Evolutionary conservation across 116 monocot species (phyloP).

Genomic region (Papilionanthe hybrid): DNA sequence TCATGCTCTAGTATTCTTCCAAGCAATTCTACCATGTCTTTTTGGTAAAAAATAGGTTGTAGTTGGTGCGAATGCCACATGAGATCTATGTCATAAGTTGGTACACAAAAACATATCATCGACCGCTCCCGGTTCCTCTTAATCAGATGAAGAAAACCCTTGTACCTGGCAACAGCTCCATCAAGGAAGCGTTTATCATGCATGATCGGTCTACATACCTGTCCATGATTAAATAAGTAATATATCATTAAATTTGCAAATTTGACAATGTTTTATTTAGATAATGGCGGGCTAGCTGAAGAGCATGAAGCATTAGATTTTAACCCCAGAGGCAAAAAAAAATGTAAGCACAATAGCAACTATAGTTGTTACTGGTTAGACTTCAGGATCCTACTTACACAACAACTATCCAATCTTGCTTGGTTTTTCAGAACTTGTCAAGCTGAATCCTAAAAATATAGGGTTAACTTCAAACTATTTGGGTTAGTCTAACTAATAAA

Average conservation of each 20-base stretch:
- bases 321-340: too few species aligned
- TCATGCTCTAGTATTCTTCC: conserved; percentile 85
- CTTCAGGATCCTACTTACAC: too few species aligned
- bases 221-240: conserved; percentile 6
- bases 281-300: too few species aligned
- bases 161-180: conserved; percentile 68
- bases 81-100: conserved; percentile 93
- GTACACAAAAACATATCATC: conserved; percentile 60
- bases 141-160: conserved; percentile 80
- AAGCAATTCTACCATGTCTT: conserved; percentile 55
- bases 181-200: conserved; percentile 48
- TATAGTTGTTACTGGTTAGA: too few species aligned
- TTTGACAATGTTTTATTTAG: background rate
- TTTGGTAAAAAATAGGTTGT: conserved; percentile 67
- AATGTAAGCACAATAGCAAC: too few species aligned
- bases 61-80: conserved; percentile 97
- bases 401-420: too few species aligned
- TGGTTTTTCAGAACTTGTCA: too few species aligned
- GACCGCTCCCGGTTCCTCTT: conserved; percentile 62
- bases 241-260: background rate
- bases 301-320: too few species aligned
- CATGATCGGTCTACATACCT: conserved; percentile 74
- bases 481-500: too few species aligned
- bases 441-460: too few species aligned
- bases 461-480: too few species aligned